Percentiles rank a stretch among this genome's conserved stretches.
These are phyloP conservation scores for Castanea crenata DNA, from an alignment of 306 rosid species.

Conservation along the genomic window DNA sequence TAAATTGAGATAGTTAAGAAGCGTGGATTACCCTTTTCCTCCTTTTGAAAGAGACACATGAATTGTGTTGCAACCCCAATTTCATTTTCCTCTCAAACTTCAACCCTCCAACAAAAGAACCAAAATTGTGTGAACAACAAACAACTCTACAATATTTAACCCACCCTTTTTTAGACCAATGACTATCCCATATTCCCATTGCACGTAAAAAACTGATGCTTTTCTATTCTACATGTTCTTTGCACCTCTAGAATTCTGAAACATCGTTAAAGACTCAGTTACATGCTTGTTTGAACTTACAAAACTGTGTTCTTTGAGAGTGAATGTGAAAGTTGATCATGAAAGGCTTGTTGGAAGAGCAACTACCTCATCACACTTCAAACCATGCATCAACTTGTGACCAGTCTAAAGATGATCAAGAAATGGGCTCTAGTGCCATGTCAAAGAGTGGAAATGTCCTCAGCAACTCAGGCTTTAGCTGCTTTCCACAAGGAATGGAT, in stretches of 20 bases:
- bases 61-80: conserved; percentile 35
- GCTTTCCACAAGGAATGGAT: conserved; percentile 27
- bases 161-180: conserved; percentile 28
- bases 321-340: conserved; percentile 29
- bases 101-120: conserved; percentile 7
- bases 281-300: neutral
- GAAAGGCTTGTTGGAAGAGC: conserved; percentile 44
- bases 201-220: neutral
- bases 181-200: conserved; percentile 1
- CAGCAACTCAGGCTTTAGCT: conserved; percentile 18
- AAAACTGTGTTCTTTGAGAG: neutral
- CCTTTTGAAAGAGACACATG: conserved; percentile 39
- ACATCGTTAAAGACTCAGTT: conserved; percentile 18
- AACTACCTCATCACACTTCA: conserved; percentile 35
- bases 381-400: conserved; percentile 44
- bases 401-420: conserved; percentile 46
- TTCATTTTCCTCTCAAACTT: neutral
- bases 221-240: conserved; percentile 32
- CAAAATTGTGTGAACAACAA: conserved; percentile 39
- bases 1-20: conserved; percentile 38
- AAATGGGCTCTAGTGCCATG: conserved; percentile 34
- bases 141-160: conserved; percentile 28
- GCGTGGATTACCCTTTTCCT: conserved; percentile 32
- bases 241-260: conserved; percentile 21
- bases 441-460: conserved; percentile 25